Percentiles rank a stretch among this genome's conserved stretches.
Conservation (phyloP, 495 filamentous ascomycete species). For the Aspergillus carlsbadensis region DNA sequence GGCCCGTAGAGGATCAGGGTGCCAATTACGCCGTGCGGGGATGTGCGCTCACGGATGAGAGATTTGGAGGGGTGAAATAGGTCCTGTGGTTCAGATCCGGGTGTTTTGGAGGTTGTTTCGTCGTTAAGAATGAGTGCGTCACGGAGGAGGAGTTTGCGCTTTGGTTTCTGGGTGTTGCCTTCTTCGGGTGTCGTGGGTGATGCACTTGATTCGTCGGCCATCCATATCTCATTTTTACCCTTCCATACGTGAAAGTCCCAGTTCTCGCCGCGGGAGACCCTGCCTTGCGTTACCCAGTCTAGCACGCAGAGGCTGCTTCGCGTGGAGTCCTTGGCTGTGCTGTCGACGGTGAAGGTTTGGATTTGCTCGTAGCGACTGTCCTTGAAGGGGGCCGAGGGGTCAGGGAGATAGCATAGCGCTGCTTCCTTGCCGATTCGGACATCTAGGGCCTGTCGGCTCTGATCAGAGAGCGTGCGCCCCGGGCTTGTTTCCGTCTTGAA, state of each 20-base stretch:
- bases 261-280: constrained; percentile 82
- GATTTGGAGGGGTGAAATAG: not conserved
- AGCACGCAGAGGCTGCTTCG: constrained; percentile 69
- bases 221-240: constrained; percentile 85
- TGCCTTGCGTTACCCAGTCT: constrained; percentile 90
- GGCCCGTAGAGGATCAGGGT: constrained; percentile 82
- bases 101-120: constrained; percentile 34
- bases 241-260: constrained; percentile 79
- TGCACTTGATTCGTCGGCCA: constrained; percentile 23
- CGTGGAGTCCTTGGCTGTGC: constrained; percentile 42
- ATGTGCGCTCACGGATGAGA: constrained; percentile 42
- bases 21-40: constrained; percentile 64
- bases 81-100: constrained; percentile 1
- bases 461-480: constrained; percentile 29
- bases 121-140: constrained; percentile 77
- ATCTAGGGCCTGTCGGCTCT: constrained; percentile 68
- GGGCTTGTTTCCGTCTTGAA: constrained; percentile 66
- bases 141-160: constrained; percentile 64
- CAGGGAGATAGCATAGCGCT: constrained; percentile 86
- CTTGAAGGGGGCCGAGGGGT: constrained; percentile 87
- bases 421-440: constrained; percentile 61
- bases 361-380: constrained; percentile 76
- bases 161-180: constrained; percentile 23
- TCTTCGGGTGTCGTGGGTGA: not conserved
- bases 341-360: constrained; percentile 72